Percentiles rank a stretch among this genome's conserved stretches.
These are phyloP conservation scores for Tylopilus microsporus DNA, from an alignment of 1,284 basidiomycete species.

Conservation along the genomic window DNA sequence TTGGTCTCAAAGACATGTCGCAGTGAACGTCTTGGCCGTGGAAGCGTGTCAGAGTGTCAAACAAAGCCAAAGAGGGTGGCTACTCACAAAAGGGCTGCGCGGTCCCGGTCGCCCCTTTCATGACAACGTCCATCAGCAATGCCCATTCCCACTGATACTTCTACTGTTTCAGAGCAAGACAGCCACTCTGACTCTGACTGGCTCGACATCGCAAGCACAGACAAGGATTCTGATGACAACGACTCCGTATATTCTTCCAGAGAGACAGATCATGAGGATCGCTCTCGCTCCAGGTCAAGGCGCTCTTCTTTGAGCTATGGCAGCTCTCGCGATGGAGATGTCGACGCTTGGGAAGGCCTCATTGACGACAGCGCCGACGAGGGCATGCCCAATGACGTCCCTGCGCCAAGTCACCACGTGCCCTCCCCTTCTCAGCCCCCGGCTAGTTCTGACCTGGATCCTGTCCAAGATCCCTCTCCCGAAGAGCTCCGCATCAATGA, in stretches of 20 bases:
- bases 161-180: slow-evolving; percentile 55
- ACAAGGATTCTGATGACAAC: slow-evolving; percentile 62
- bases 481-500: slow-evolving; percentile 66
- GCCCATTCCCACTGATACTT: slow-evolving; percentile 31
- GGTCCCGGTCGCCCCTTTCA: slow-evolving; percentile 28
- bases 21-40: slow-evolving; percentile 37
- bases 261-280: slow-evolving; percentile 57
- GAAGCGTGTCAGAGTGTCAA: slow-evolving; percentile 15
- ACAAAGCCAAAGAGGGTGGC: slow-evolving; percentile 27
- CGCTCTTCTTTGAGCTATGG: slow-evolving; percentile 62
- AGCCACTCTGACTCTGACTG: slow-evolving; percentile 72
- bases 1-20: slow-evolving; percentile 12
- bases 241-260: slow-evolving; percentile 54
- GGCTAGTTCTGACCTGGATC: slow-evolving; percentile 23
- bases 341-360: slow-evolving; percentile 71
- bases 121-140: slow-evolving; percentile 31
- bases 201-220: slow-evolving; percentile 64
- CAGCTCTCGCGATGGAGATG: slow-evolving; percentile 60
- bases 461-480: slow-evolving; percentile 26
- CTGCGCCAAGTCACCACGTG: slow-evolving; percentile 27
- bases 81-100: slow-evolving; percentile 15
- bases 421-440: slow-evolving; percentile 26
- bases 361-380: slow-evolving; percentile 56
- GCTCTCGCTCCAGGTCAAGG: slow-evolving; percentile 51
- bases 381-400: slow-evolving; percentile 32